Evolutionary conservation across 2,329 filamentous ascomycete species (phyloP), one percentile per base, ranked within the genome.

Genomic region (Ceratocystis alfenasii): DNA sequence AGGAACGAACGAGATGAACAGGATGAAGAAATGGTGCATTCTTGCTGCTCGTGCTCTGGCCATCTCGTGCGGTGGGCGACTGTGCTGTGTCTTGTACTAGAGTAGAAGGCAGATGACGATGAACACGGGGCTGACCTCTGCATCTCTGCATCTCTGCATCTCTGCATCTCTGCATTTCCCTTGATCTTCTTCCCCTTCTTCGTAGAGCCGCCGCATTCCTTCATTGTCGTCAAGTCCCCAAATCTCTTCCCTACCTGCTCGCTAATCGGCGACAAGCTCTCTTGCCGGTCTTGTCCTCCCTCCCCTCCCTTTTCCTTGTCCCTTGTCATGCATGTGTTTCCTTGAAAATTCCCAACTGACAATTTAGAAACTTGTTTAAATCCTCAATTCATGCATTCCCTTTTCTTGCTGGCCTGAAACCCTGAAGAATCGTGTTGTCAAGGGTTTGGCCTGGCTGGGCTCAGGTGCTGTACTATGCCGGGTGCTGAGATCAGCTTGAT

Each of bases 291-390:
- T 10, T 50, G 48, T 22, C n/a, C 22, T 50, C n/a, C 20, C 46
- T 20, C 17, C 20, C 46, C 28, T 44, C n/a, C 5, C 25, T 33
- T n/a, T 61, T 30, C 59, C 41, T 17, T 20, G n/a, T 22, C 46
- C 59, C 59, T 36, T 46, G 20, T 5, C 41, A 44, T 44, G 33
- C 20, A 20, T 20, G n/a, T 15, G 60, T 46, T 46, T 62, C 60
- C 44, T 28, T 62, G 53, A 33, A 33, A 20, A 33, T 30, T n/a
- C 53, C 28, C 53, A 53, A 57, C 48, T 50, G n/a, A 22, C 7
- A 57, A 57, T 57, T 57, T 57, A 57, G 53, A 57, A 33, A 57
- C 25, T 57, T 57, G 53, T 57, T 57, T 57, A 57, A 57, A 57
- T 57, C 53, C 53, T 57, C 53, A 57, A 57, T 57, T 30, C 53